Base-by-base conservation (phyloP, 495 filamentous ascomycete species). In the Penicillium lividum region DNA sequence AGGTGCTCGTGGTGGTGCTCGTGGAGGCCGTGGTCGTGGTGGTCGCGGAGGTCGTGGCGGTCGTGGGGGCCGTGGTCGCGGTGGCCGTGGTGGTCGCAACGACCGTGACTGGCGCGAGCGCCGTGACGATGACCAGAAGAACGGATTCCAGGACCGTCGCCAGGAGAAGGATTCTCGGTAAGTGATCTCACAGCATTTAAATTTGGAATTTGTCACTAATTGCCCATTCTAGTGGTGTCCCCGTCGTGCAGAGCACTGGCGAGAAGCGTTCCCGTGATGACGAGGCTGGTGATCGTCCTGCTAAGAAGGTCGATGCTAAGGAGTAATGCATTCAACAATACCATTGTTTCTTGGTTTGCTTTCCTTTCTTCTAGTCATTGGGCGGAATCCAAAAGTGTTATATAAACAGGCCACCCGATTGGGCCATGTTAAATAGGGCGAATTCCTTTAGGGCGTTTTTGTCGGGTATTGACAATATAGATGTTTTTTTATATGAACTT, bases 41-140 rank as follows among this genome's bases (percentile, higher is more conserved):
- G 70, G 73, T 18, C 58, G 71, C 3, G 57, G 64, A 51, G 63
- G 68, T 55, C 56, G 66, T 58, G 60, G 73, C 42, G 66, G 70
- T 59, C 63, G 72, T 18, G 59, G 68, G 33, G 69, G 67, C 51
- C 65, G 69, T 59, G 61, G 74, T 56, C 58, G 69, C 49, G 66
- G 61, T 18, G 68, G 66, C 27, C 64, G 70, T 28, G 65, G 72
- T 30, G 67, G 70, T 38, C 47, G 72, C 42, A 80, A 87, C 61
- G 73, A 78, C 31, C 75, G 86, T 40, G 86, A 91, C 74, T 89
- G 86, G 86, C 84, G 86, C 65, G 81, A 84, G 67, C 79, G 88
- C 53, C 80, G 87, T 16, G 80, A 84, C 8, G 77, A 89, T 27
- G 87, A 89, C 62, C 82, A 84, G 62, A 82, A 84, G 67, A 80